Percentiles rank a stretch among this genome's conserved stretches.
phyloP scores from a whole-genome alignment of 208 protist genomes.

The Plasmodiophora brassicae region DNA sequence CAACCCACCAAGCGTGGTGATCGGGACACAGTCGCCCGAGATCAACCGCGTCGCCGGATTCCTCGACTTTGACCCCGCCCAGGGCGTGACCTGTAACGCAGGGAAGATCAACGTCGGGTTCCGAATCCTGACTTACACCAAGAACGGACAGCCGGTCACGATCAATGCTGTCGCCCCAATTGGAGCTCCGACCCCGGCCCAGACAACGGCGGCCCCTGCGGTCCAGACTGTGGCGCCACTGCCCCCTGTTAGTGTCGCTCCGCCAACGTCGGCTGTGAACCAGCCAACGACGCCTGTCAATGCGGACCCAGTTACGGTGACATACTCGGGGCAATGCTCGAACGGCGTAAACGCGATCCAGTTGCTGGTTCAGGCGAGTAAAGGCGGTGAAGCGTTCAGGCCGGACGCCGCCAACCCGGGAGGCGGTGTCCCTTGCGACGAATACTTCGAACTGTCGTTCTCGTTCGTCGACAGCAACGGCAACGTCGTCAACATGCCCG shows the following conservation, averaged over 20 bases:
- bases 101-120: not conserved
- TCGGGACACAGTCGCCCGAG: not conserved
- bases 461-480: not conserved
- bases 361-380: not conserved
- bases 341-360: not conserved
- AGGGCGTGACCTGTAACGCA: not conserved
- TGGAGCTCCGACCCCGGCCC: not conserved
- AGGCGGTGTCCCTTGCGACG: not conserved
- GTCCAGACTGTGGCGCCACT: not conserved
- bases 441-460: not conserved
- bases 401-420: not conserved
- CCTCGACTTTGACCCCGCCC: not conserved
- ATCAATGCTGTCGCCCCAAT: not conserved
- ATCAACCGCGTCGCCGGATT: not conserved
- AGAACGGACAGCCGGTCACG: not conserved
- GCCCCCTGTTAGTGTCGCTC: too few relatives aligned
- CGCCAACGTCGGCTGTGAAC: not conserved
- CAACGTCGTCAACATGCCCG: not conserved
- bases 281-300: too few relatives aligned
- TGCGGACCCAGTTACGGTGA: not conserved
- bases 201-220: not conserved
- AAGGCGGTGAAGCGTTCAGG: not conserved
- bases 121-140: not conserved
- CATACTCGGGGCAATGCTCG: not conserved
- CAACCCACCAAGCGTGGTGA: not conserved